Conservation (phyloP, 176 grass and related monocot species). For the Cocos nucifera region DNA sequence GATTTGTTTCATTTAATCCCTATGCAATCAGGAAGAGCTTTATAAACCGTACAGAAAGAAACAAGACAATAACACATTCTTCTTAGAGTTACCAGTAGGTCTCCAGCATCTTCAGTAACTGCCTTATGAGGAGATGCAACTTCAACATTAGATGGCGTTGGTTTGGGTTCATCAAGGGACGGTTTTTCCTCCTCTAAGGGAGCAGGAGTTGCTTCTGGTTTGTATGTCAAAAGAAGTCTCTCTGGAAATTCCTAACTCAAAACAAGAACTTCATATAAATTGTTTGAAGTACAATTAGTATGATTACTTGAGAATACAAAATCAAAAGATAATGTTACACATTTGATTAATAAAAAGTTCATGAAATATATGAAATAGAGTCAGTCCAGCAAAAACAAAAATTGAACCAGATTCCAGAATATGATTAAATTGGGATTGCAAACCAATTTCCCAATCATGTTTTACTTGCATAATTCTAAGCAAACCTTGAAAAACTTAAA, state of each 20-base stretch:
- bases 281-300: too few relatives aligned
- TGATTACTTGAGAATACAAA: too few relatives aligned
- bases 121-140: conserved; percentile 34
- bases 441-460: too few relatives aligned
- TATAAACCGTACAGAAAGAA: background rate
- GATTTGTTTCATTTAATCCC: conserved; percentile 69
- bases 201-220: conserved; percentile 39
- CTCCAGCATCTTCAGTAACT: conserved; percentile 33
- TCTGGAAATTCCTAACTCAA: conserved; percentile 79
- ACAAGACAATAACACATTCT: background rate
- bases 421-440: too few relatives aligned
- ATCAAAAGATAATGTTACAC: too few relatives aligned
- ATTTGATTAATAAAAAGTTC: too few relatives aligned
- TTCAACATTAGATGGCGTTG: conserved; percentile 33
- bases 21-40: conserved; percentile 22
- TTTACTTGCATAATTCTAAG: too few relatives aligned
- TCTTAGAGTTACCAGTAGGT: conserved; percentile 68
- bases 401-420: too few relatives aligned
- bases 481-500: too few relatives aligned
- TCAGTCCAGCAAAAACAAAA: too few relatives aligned
- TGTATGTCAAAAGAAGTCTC: conserved; percentile 88
- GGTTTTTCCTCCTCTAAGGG: conserved; percentile 7
- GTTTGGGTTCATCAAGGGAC: conserved; percentile 39
- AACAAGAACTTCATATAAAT: conserved; percentile 13
- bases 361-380: too few relatives aligned